Evolutionary conservation across 768 basidiomycete species (phyloP), one percentile per base, ranked within the genome.

Genomic region (Boletus sensibilis): DNA sequence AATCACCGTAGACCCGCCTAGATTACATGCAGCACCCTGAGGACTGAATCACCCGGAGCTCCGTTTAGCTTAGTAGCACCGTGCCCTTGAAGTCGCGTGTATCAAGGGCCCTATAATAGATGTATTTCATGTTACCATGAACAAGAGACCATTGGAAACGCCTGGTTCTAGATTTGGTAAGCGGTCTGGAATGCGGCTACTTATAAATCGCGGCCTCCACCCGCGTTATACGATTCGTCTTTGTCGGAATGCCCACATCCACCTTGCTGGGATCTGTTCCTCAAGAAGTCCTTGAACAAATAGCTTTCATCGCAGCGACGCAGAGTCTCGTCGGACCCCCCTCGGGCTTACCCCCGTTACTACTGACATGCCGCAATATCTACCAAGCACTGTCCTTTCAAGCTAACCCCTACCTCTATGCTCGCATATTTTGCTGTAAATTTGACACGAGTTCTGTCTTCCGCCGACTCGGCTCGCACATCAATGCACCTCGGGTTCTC

Each of bases 221-320:
- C 5, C 20, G 35, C 39, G 34, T 25, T 29, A 31, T 21, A 43
- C 35, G 11, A 13, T 23, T 37, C 18, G 4, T 27, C 34, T 7
- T 21, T 13, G n/a, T 43, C 56, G 29, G 55, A 4, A 67, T 68
- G 60, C 43, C 58, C 12, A 37, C 41, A 33, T 48, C 50, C 44
- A 33, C 39, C 37, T 71, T 68, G 11, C 70, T 90, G 53, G 73
- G 76, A 52, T 72, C 73, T 7, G 72, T 94, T 42, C 92, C 92
- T 14, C 82, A 81, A 57, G 92, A 94, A 71, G 79, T 94, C 38
- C 78, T 94, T 43, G 87, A 93, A 66, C 84, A 85, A 49, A 85
- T 95, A 62, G 89, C 89, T 1, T 85, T 80, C 66, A 84, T 83
- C 62, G 72, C 82, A 39, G 83, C 80, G 9, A 83, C 83, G 4